These are phyloP conservation scores for Capronia coronata DNA, from an alignment of 2,329 filamentous ascomycete species.

Conservation along the genomic window DNA sequence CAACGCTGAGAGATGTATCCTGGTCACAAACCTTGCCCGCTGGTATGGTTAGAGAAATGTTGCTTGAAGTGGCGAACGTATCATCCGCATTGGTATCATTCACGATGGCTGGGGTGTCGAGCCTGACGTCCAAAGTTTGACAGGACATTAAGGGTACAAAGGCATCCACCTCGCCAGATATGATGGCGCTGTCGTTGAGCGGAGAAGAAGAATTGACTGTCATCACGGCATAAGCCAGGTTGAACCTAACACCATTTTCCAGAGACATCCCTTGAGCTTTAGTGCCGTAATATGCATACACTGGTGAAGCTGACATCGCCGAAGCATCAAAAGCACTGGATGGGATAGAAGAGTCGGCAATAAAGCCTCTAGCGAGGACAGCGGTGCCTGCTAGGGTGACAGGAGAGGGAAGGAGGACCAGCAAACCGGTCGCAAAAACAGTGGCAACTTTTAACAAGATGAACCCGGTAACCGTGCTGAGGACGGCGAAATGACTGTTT, in stretches of 20 bases:
- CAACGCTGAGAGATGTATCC: conserved; percentile 17
- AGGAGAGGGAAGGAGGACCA: conserved; percentile 29
- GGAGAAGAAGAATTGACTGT: conserved; percentile 12
- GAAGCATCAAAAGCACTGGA: conserved; percentile 12
- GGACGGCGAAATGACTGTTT: conserved; percentile 32
- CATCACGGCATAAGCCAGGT: conserved; percentile 23
- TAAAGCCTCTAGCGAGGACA: conserved; percentile 16
- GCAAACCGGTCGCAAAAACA: conserved; percentile 30
- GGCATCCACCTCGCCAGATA: conserved; percentile 20
- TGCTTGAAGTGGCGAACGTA: conserved; percentile 19
- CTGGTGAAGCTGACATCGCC: conserved; percentile 19
- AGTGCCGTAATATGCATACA: conserved; percentile 25
- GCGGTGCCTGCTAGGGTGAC: conserved; percentile 13
- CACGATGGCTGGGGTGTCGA: conserved; percentile 18
- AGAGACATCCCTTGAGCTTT: conserved; percentile 22
- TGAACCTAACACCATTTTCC: conserved; percentile 21
- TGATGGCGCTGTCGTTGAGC: conserved; percentile 12
- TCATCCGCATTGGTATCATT: conserved; percentile 20
- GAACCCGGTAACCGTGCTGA: conserved; percentile 30
- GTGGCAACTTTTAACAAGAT: conserved; percentile 31
- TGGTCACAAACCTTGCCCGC: conserved; percentile 19
- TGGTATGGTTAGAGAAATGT: conserved; percentile 23
- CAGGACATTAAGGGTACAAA: conserved; percentile 26
- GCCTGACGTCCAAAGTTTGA: conserved; percentile 16
- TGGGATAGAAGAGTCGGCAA: conserved; percentile 11